Evolutionary conservation across 2,329 filamentous ascomycete genomes (phyloP), one percentile per base, ranked within the genome.

Genomic region (Trichoderma sp.): DNA sequence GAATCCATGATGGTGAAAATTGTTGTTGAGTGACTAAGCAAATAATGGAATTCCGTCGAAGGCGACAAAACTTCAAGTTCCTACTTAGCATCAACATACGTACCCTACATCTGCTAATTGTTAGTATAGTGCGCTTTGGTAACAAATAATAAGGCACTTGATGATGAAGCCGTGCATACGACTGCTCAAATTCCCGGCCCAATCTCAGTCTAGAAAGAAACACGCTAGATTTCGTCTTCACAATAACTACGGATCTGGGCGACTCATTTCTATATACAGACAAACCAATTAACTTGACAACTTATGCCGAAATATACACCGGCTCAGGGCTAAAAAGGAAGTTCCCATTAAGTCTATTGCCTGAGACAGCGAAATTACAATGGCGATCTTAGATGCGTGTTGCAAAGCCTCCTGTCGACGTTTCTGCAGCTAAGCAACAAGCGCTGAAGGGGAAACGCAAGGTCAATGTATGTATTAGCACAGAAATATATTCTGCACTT

Each of bases 181-280:
- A 50, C 82, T 88, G 6, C 79, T 89, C 36, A 82, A 87, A 15
- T 81, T 84, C 3, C 85, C 84, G 3, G 81, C 81, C 74, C 76
- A 86, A 58, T 76, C 78, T 0, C 75, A 66, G 70, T 47, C 74
- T 13, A 67, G 75, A 72, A 72, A 74, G 59, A 74, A 74, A 72
- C 74, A 20, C 74, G 15, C 75, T 86, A 8, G 81, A 82, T 63
- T 76, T 89, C 4, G 80, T 87, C 1, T 79, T 90, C 73, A 85
- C 86, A 72, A 84, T 90, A 74, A 88, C 86, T 12, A 89, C 87
- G 13, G 87, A 90, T 72, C 81, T 89, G 1, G 86, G 87, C 36
- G 88, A 90, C 75, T 81, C 85, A 0, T 87, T 87, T 64, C 82
- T 89, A 12, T 79, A 75, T n/a, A 84, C 85, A 0, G 78, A 81